phyloP scores from a whole-genome alignment of 2,329 filamentous ascomycete species.

The Metarhizium guizhouense region DNA sequence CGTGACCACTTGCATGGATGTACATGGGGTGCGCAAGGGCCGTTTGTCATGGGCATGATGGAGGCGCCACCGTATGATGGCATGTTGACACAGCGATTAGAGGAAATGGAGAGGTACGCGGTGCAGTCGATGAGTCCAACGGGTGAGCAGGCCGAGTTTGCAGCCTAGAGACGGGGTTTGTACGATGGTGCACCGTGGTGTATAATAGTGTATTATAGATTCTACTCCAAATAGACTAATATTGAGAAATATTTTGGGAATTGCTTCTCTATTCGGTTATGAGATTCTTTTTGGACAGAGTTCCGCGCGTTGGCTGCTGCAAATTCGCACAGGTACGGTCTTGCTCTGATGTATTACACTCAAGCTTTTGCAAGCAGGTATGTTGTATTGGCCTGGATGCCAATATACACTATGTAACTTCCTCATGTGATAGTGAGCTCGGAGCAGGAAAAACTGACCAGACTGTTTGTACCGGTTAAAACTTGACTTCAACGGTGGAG shows the following conservation, averaged over 20 bases:
- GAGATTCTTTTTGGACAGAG: too few relatives aligned
- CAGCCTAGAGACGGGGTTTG: background rate
- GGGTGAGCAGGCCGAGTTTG: background rate
- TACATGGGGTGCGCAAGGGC: constrained; percentile 26
- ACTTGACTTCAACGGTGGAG: too few relatives aligned
- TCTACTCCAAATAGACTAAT: background rate
- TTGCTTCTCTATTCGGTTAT: too few relatives aligned
- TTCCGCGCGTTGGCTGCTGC: too few relatives aligned
- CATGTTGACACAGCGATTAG: constrained; percentile 16
- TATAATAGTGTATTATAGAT: background rate
- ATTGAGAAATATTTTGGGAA: background rate
- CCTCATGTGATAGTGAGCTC: too few relatives aligned
- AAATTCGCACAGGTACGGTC: too few relatives aligned
- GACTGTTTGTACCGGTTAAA: too few relatives aligned
- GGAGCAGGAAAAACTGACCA: too few relatives aligned
- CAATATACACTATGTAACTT: too few relatives aligned
- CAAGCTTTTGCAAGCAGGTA: too few relatives aligned
- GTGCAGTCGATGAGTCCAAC: constrained; percentile 8
- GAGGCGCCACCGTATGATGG: constrained; percentile 26
- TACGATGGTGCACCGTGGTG: background rate
- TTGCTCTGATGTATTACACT: too few relatives aligned
- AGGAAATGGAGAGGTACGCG: constrained; percentile 13
- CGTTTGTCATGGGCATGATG: constrained; percentile 30
- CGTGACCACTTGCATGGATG: constrained; percentile 24
- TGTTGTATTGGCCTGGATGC: too few relatives aligned